A percentile compares a stretch with the other conserved stretches of the same genome.
Evolutionary conservation across 495 filamentous ascomycete species (phyloP).

Genomic region (Massariosphaeria phaeospora): DNA sequence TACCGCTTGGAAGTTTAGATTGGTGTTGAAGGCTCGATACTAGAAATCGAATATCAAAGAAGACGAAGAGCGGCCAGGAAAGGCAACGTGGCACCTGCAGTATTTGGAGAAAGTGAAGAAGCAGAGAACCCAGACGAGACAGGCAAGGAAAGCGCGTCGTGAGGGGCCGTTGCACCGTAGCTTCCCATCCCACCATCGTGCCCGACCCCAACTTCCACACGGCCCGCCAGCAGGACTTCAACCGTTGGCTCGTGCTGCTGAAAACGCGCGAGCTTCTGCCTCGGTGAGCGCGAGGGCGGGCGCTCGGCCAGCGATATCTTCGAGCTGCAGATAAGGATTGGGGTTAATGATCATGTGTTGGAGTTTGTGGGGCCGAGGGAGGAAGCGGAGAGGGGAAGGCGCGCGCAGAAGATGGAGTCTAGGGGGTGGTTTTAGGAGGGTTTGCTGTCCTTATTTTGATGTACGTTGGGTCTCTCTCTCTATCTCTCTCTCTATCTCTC

Average conservation of each 20-base stretch:
- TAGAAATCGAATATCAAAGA: no score
- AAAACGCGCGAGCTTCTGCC: slow-evolving; percentile 36
- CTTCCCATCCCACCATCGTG: slow-evolving; percentile 17
- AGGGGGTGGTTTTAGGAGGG: slow-evolving; percentile 31
- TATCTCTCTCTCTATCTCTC: no score
- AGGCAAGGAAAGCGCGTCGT: no score
- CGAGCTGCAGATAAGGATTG: slow-evolving; percentile 37
- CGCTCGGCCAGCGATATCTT: slow-evolving; percentile 31
- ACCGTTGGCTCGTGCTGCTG: slow-evolving; percentile 33
- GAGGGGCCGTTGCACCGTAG: no score
- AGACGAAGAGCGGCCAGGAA: no score
- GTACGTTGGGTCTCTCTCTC: no score
- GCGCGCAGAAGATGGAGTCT: slow-evolving; percentile 25
- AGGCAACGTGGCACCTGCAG: no score
- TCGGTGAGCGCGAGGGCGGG: slow-evolving; percentile 16
- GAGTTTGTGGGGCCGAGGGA: slow-evolving; percentile 38
- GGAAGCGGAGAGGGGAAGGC: slow-evolving; percentile 35
- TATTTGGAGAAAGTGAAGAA: no score
- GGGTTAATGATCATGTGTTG: slow-evolving; percentile 29
- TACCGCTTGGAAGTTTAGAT: no score
- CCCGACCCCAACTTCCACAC: slow-evolving; percentile 4
- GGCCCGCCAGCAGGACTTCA: slow-evolving; percentile 16
- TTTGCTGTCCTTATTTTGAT: no score
- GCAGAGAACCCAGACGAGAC: no score
- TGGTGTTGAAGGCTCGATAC: no score